These are phyloP conservation scores for Xylaria hypoxylon DNA, from an alignment of 2,329 filamentous ascomycete species.

Conservation along the genomic window DNA sequence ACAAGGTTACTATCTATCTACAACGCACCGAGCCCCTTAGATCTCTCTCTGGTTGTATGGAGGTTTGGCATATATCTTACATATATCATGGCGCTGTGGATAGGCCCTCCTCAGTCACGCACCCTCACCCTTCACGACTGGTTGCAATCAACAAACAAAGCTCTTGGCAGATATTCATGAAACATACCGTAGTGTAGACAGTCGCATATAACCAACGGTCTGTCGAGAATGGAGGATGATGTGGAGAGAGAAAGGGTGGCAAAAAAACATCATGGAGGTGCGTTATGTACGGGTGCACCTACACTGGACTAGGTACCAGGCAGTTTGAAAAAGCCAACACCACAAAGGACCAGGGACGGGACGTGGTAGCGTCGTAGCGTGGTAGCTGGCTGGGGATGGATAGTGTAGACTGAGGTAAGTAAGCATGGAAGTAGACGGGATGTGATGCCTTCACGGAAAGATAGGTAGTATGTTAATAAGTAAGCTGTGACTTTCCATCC, in stretches of 20 bases:
- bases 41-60: slow-evolving; percentile 2
- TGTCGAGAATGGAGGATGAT: not conserved
- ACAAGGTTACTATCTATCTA: slow-evolving; percentile 11
- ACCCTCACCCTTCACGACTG: not conserved
- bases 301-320: not conserved
- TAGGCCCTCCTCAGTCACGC: slow-evolving; percentile 3
- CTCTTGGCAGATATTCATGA: slow-evolving; percentile 18
- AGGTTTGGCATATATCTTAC: slow-evolving; percentile 10
- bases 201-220: slow-evolving; percentile 12
- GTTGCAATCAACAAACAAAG: slow-evolving; percentile 22
- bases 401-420: slow-evolving; percentile 1
- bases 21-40: slow-evolving; percentile 9
- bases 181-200: slow-evolving; percentile 13
- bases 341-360: not conserved
- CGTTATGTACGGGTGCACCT: not conserved
- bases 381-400: not conserved
- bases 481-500: slow-evolving; percentile 12
- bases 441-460: not conserved
- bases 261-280: not conserved
- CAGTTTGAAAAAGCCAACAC: not conserved
- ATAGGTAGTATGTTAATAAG: not conserved
- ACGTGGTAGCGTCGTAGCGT: not conserved
- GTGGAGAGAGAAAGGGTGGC: not conserved
- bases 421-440: not conserved
- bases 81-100: slow-evolving; percentile 5